A percentile compares a stretch with the other conserved stretches of the same genome.
These are phyloP conservation scores for Astraeus odoratus DNA, from an alignment of 768 basidiomycete species.

Conservation along the genomic window DNA sequence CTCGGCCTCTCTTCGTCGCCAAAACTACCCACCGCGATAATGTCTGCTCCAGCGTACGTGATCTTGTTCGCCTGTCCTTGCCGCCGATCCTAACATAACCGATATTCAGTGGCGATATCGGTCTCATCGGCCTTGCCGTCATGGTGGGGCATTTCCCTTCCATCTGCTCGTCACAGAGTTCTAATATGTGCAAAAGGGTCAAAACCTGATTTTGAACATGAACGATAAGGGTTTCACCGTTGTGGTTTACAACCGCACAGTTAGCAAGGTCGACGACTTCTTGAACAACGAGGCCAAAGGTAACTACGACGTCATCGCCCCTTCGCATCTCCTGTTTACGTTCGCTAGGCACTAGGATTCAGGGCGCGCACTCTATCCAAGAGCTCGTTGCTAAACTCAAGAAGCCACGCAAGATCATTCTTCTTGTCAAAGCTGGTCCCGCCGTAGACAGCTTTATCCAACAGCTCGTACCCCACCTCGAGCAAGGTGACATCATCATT, in stretches of 20 bases:
- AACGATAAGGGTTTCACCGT: constrained; percentile 99
- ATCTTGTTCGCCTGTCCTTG: constrained; percentile 4
- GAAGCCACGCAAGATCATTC: constrained; percentile 92
- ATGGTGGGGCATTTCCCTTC: constrained; percentile 56
- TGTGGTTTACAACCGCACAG: constrained; percentile 95
- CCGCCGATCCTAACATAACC: constrained; percentile 20
- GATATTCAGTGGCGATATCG: constrained; percentile 80
- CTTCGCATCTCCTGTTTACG: constrained; percentile 15
- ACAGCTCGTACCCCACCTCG: constrained; percentile 84
- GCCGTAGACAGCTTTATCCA: constrained; percentile 95
- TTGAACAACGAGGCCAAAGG: constrained; percentile 97
- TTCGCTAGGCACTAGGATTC: constrained; percentile 79
- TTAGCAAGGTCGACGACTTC: constrained; percentile 93
- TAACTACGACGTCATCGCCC: constrained; percentile 31
- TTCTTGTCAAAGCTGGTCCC: constrained; percentile 95
- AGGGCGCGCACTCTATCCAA: constrained; percentile 89
- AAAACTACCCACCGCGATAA: constrained; percentile 27
- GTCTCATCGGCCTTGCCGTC: constrained; percentile 97
- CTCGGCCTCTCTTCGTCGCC: constrained; percentile 25
- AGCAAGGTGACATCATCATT: constrained; percentile 96
- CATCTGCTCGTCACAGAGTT: constrained; percentile 9
- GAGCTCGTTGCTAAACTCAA: constrained; percentile 92
- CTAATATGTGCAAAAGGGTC: constrained; percentile 50
- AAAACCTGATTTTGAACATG: constrained; percentile 98
- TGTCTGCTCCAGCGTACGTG: constrained; percentile 47